phyloP scores from a whole-genome alignment of 306 rosid species.

The Inga laurina region DNA sequence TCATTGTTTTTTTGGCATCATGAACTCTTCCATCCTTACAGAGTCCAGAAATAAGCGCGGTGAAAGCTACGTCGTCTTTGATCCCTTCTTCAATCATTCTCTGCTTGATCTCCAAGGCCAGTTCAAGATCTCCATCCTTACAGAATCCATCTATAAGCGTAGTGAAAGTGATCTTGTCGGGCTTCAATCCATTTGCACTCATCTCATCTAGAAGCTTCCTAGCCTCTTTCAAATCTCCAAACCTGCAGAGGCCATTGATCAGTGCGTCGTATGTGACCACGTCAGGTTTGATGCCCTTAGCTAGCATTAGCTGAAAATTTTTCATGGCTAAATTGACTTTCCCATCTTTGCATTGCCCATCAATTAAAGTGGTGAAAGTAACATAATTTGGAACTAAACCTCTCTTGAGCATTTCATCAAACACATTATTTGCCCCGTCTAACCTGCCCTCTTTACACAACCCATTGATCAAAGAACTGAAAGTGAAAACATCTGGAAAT shows the following conservation, averaged over 20 bases:
- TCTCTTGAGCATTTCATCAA: constrained; percentile 33
- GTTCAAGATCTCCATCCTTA: constrained; percentile 28
- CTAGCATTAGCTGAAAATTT: constrained; percentile 64
- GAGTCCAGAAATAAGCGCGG: constrained; percentile 74
- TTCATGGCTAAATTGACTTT: constrained; percentile 61
- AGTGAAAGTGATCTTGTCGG: constrained; percentile 82
- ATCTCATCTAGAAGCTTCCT: constrained; percentile 62
- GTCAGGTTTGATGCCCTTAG: constrained; percentile 66
- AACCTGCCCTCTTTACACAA: too few relatives aligned
- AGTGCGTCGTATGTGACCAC: constrained; percentile 67
- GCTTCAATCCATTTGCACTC: constrained; percentile 54
- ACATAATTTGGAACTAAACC: constrained; percentile 74
- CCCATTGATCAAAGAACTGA: too few relatives aligned
- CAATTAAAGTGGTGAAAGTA: constrained; percentile 69
- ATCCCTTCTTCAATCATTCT: constrained; percentile 61
- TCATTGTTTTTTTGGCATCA: constrained; percentile 61
- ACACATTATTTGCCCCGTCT: too few relatives aligned
- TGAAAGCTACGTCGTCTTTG: constrained; percentile 74
- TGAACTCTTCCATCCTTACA: constrained; percentile 57
- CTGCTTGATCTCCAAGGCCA: constrained; percentile 56
- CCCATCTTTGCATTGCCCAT: constrained; percentile 72
- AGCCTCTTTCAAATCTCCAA: constrained; percentile 29
- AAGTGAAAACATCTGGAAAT: too few relatives aligned
- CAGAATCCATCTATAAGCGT: constrained; percentile 73
- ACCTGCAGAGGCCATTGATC: constrained; percentile 81